These are phyloP conservation scores for Cornus florida DNA, from an alignment of 148 eudicot species.

Conservation along the genomic window DNA sequence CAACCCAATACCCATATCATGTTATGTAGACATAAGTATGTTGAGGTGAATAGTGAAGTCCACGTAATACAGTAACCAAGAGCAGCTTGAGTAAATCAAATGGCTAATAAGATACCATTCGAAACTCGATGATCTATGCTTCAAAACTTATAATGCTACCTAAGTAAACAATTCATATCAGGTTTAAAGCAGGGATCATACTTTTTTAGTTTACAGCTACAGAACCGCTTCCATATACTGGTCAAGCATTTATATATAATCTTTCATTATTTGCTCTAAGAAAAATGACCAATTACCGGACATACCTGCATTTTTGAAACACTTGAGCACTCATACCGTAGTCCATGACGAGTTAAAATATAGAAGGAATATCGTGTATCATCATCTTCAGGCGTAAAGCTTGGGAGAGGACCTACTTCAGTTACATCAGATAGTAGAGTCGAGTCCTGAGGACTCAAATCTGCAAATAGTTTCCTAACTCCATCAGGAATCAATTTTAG, in stretches of 20 bases:
- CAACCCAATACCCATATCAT: too few species aligned
- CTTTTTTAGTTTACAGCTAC: neutral
- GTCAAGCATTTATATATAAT: neutral
- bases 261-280: neutral
- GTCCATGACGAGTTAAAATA: slow-evolving; percentile 69
- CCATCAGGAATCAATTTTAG: slow-evolving; percentile 3
- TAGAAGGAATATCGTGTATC: slow-evolving; percentile 71
- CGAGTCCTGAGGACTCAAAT: slow-evolving; percentile 92
- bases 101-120: neutral
- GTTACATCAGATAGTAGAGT: slow-evolving; percentile 72
- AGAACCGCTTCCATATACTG: neutral
- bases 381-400: slow-evolving; percentile 62
- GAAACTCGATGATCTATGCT: neutral
- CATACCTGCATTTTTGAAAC: slow-evolving; percentile 69
- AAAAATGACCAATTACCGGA: neutral
- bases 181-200: too few species aligned
- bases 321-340: slow-evolving; percentile 83
- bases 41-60: too few species aligned
- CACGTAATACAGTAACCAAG: too few species aligned
- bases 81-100: neutral
- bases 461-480: slow-evolving; percentile 33
- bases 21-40: too few species aligned
- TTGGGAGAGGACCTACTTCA: slow-evolving; percentile 73
- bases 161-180: neutral
- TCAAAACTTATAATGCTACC: neutral